Evolutionary conservation across 2,329 filamentous ascomycete species (phyloP), one percentile per base, ranked within the genome.

Genomic region (Delphinella strobiligena): DNA sequence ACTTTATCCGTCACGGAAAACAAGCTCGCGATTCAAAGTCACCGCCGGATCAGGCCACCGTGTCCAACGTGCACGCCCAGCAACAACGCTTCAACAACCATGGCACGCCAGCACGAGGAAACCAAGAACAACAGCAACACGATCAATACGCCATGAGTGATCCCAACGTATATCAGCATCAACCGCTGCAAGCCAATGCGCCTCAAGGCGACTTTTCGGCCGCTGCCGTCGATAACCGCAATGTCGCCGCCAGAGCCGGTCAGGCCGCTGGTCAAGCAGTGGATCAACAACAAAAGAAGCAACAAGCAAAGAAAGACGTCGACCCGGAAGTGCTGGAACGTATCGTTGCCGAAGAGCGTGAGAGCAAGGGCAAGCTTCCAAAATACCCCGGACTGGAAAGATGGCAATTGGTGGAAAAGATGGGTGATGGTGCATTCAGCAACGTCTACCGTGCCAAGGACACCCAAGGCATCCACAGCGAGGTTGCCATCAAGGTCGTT

Each of bases 381-480:
- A 74, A 69, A 51, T 93, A 93, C 54, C 83, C 85, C 1, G 85
- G 85, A 29, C 67, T 93, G 30, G 86, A 93, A 52, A 69, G 88
- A 54, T 98, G 84, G 80, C 76, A 81, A 39, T 68, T 95, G 24
- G 43, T 91, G 38, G 88, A 94, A 64, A 96, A 96, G 73, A 98
- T 98, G 89, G 91, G 91, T 48, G 91, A 96, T 51, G 91, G 91
- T 45, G 91, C 91, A 45, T 98, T 98, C 71, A 96, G 89, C 69
- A 96, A 96, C 55, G 91, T 98, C 48, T 98, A 96, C 63, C 80
- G 85, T 30, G 91, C 91, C 29, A 75, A 72, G 50, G 91, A 98
- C 59, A 71, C 62, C 34, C 72, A 78, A 4, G 82, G 83, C 31
- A 69, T 79, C 46, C 74, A 75, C 47, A 78, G 75, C 49, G 81